A percentile compares a stretch with the other conserved stretches of the same genome.
Evolutionary conservation across 2,329 filamentous ascomycete species (phyloP).

Genomic region (Diplodia scrobiculata): DNA sequence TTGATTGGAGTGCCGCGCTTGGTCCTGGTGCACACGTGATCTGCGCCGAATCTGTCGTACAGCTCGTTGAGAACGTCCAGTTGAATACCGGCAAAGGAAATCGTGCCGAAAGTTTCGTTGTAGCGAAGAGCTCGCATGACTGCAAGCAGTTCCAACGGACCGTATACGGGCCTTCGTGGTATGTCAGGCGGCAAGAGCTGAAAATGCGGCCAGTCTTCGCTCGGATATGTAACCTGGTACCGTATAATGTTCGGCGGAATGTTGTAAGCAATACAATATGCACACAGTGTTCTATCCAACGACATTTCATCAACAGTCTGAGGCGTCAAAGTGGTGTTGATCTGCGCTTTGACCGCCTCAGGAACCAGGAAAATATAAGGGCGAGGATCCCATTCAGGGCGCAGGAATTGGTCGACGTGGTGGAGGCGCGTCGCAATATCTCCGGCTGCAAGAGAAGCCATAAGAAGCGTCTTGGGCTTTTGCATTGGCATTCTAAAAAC

Average conservation of each 20-base stretch:
- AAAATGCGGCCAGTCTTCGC: slow-evolving; percentile 68
- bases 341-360: slow-evolving; percentile 46
- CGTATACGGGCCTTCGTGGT: slow-evolving; percentile 54
- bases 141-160: slow-evolving; percentile 64
- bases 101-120: slow-evolving; percentile 68
- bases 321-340: slow-evolving; percentile 42
- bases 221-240: slow-evolving; percentile 52
- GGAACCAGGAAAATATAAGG: slow-evolving; percentile 66
- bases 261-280: slow-evolving; percentile 70
- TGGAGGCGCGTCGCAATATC: slow-evolving; percentile 66
- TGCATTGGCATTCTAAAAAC: slow-evolving; percentile 64
- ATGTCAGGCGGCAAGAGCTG: slow-evolving; percentile 61
- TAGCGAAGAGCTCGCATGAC: slow-evolving; percentile 70
- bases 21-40: slow-evolving; percentile 63
- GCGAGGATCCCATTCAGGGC: slow-evolving; percentile 66
- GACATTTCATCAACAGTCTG: slow-evolving; percentile 62
- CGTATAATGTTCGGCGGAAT: slow-evolving; percentile 67
- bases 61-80: slow-evolving; percentile 66
- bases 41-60: slow-evolving; percentile 61
- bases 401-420: slow-evolving; percentile 63
- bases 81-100: slow-evolving; percentile 67
- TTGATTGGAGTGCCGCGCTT: slow-evolving; percentile 59
- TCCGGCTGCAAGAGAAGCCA: slow-evolving; percentile 65
- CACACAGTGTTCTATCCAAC: slow-evolving; percentile 68
- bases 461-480: slow-evolving; percentile 57